A percentile compares a stretch with the other conserved stretches of the same genome.
Conservation (phyloP, 257 asterid species). For the Gentiana straminea region DNA sequence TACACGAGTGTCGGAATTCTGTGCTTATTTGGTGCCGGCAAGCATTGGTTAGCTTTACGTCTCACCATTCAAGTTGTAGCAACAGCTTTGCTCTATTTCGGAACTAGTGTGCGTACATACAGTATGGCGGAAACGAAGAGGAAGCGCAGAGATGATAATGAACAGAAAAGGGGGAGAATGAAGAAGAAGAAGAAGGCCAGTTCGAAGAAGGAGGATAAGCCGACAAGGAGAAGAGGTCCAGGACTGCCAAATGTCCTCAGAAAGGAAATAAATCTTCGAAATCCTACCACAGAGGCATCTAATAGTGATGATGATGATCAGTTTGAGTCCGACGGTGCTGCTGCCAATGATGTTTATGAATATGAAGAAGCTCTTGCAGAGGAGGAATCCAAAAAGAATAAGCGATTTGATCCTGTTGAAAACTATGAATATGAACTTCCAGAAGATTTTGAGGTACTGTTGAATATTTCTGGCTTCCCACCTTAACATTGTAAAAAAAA, state of each 20-base stretch:
- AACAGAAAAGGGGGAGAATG: neutral
- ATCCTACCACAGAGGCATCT: constrained; percentile 8
- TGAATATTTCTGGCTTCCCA: neutral
- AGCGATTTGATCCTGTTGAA: constrained; percentile 64
- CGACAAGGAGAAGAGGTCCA: constrained; percentile 46
- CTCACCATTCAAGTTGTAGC: too few relatives aligned
- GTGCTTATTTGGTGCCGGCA: too few relatives aligned
- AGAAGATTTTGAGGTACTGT: constrained; percentile 55
- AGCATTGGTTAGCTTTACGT: too few relatives aligned
- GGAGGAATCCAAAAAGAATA: constrained; percentile 71
- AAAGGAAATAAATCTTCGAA: constrained; percentile 31
- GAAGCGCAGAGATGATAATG: constrained; percentile 1
- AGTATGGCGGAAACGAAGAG: constrained; percentile 9
- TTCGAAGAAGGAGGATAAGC: constrained; percentile 9
- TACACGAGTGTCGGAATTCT: too few relatives aligned
- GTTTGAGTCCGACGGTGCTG: constrained; percentile 20
- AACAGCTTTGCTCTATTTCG: too few relatives aligned
- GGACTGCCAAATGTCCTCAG: constrained; percentile 53
- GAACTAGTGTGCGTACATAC: too few relatives aligned
- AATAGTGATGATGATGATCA: constrained; percentile 33
- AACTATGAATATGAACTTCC: constrained; percentile 74
- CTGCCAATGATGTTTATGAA: constrained; percentile 47
- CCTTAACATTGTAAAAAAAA: too few relatives aligned
- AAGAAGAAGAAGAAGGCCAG: constrained; percentile 1
- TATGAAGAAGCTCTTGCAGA: constrained; percentile 67